Conservation (phyloP, 2,329 filamentous ascomycete genomes). For the Sclerotinia glacialis region DNA sequence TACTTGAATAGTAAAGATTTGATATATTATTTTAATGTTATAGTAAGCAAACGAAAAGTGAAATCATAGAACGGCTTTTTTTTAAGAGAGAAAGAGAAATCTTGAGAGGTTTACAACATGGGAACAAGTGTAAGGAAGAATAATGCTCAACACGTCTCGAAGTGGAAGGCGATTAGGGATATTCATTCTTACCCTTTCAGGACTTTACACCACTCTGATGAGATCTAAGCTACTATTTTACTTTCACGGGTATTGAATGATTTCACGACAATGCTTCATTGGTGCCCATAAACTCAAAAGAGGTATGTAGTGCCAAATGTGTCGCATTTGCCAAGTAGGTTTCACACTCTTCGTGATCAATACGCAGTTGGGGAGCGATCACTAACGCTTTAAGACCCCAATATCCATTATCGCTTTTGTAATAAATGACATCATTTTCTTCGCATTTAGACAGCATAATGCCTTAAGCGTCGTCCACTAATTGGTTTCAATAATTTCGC, state of each 20-base stretch:
- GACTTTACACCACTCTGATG: no score
- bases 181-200: not conserved
- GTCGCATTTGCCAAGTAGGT: not conserved
- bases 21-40: not conserved
- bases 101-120: not conserved
- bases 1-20: not conserved
- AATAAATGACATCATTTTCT: no score
- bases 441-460: no score
- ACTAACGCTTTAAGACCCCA: no score
- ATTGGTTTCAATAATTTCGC: no score
- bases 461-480: no score
- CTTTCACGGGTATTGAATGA: not conserved
- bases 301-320: not conserved
- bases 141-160: not conserved
- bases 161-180: not conserved
- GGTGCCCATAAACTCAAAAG: not conserved
- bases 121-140: not conserved
- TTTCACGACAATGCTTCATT: not conserved
- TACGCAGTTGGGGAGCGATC: no score
- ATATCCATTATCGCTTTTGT: no score
- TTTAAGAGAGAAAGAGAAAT: not conserved
- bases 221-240: not conserved
- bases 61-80: not conserved
- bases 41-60: not conserved
- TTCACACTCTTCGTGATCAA: no score